Evolutionary conservation across 768 basidiomycete genomes (phyloP), one percentile per base, ranked within the genome.

Genomic region (Austroboletus eburneus): DNA sequence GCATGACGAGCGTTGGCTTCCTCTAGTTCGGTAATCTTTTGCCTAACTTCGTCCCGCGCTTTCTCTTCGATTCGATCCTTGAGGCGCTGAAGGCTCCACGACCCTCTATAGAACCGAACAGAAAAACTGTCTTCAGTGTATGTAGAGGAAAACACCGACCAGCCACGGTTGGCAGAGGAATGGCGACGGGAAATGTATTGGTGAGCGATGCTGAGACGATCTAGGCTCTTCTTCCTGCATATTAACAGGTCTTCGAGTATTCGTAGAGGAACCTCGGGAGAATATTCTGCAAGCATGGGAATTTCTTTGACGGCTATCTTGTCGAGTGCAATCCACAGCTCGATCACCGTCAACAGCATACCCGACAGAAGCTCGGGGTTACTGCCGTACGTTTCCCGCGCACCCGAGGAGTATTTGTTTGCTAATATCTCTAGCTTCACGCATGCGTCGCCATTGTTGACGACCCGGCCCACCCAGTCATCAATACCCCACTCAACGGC

Each of bases 401-500:
- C 65, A 1, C 61, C 39, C 2, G 51, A 47, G 6, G 54, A 49
- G 30, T 74, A 69, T 8, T 51, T 33, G 6, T 42, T 35, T 29
- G 20, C 17, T 10, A 35, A 35, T 16, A 35, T 35, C 17, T 35
- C 34, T 7, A 35, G 6, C 10, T 35, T 4, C 2, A 18, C 17
- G 34, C 34, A 17, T 3, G 34, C 34, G 7, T 35, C 17, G 7
- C 18, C 34, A 35, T 29, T 22, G 6, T 39, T 20, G 1, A 25
- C 21, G 39, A 56, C 62, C 32, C 2, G 9, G 9, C 36, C 23
- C 13, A 68, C 49, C 72, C 72, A 74, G 13, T 30, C 36, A 18
- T 67, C 63, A 5, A 74, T 51, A 22, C 52, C 45, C 73, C 71
- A 18, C 17, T 35, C n/a, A 35, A 35, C 17, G 4, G 34, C 16